These are phyloP conservation scores for Yarrowia bubula DNA, from an alignment of 805 yeast genomes.

Conservation along the genomic window DNA sequence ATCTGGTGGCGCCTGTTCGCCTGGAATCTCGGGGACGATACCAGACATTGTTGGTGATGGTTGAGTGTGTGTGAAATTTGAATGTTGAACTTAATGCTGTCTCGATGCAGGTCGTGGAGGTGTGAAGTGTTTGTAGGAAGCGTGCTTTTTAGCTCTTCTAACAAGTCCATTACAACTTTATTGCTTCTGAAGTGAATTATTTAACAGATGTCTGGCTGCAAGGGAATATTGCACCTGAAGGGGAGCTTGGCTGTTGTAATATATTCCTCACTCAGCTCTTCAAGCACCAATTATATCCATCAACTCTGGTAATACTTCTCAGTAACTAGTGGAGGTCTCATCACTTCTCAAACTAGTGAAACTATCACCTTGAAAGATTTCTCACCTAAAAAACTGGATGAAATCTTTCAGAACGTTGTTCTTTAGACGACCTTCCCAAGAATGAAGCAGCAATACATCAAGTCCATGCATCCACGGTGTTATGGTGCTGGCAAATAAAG, in stretches of 20 bases:
- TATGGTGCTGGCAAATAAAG: not conserved
- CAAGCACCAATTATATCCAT: no score
- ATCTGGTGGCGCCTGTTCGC: constrained; percentile 69
- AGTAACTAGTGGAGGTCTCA: no score
- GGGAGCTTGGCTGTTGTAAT: no score
- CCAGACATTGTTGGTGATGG: constrained; percentile 16
- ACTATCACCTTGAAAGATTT: no score
- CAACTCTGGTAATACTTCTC: no score
- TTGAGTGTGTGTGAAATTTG: constrained; percentile 5
- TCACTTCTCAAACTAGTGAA: no score
- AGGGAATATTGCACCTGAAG: no score
- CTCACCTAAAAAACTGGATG: no score
- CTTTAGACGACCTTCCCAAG: not conserved
- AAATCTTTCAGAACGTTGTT: not conserved
- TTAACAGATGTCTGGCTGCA: not conserved
- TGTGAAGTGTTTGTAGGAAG: not conserved
- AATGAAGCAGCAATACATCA: not conserved
- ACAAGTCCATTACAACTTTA: not conserved
- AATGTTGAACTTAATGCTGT: constrained; percentile 15
- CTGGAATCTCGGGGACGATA: constrained; percentile 39
- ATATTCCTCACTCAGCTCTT: no score
- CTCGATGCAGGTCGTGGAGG: not conserved
- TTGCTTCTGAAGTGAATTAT: not conserved
- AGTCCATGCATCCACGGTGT: not conserved
- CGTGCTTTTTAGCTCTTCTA: not conserved